phyloP scores from a whole-genome alignment of 164 flowering plant species.

The Vitis riparia region DNA sequence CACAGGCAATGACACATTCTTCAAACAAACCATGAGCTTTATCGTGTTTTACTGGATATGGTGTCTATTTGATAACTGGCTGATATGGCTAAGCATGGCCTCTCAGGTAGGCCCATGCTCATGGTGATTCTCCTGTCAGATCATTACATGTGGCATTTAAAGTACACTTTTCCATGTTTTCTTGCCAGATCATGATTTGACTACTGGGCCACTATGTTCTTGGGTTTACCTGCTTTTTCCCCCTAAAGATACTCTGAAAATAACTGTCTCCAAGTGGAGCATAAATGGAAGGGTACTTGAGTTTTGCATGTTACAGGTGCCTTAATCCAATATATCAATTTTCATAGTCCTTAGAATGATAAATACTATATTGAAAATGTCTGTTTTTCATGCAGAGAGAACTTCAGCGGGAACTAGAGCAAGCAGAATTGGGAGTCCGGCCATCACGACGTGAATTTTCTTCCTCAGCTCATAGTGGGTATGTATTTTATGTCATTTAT shows the following conservation, averaged over 20 bases:
- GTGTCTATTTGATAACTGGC: neutral
- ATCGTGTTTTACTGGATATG: neutral
- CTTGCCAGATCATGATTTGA: neutral
- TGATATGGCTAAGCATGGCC: neutral
- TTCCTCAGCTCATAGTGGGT: constrained; percentile 66
- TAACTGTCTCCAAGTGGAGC: neutral
- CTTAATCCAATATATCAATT: neutral
- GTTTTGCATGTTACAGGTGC: neutral
- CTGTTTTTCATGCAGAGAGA: constrained; percentile 61
- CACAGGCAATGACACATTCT: constrained; percentile 54
- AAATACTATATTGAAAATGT: neutral
- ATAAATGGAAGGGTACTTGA: neutral
- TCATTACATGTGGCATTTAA: too few relatives aligned
- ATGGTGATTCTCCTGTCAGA: neutral
- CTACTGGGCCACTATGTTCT: too few relatives aligned
- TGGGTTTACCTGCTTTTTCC: too few relatives aligned
- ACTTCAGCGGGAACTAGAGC: constrained; percentile 85
- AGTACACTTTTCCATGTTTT: too few relatives aligned
- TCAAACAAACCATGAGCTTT: too few relatives aligned
- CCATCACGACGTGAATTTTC: constrained; percentile 73
- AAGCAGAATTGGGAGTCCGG: constrained; percentile 76
- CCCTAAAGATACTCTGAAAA: too few relatives aligned
- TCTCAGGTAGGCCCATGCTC: neutral
- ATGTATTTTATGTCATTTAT: constrained; percentile 1
- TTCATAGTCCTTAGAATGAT: neutral